Percentiles rank a stretch among this genome's conserved stretches.
phyloP scores from a whole-genome alignment of 768 basidiomycete species.

The Collybiopsis luxurians region DNA sequence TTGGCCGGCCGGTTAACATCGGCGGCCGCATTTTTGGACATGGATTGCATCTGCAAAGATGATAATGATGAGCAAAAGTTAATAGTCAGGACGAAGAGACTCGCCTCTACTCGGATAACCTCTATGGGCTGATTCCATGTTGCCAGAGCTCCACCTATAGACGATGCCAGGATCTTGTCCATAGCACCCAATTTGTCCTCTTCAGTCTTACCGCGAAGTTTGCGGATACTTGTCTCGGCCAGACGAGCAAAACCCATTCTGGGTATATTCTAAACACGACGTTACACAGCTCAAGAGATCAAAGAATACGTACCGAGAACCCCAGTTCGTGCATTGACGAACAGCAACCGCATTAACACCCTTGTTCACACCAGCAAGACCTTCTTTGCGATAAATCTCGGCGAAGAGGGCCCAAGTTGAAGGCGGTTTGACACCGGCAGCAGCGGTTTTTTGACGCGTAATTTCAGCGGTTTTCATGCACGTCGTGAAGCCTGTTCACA shows the following conservation, averaged over 20 bases:
- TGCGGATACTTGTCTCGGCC: slow-evolving; percentile 79
- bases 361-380: slow-evolving; percentile 96
- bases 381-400: slow-evolving; percentile 92
- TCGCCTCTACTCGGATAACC: slow-evolving; percentile 93
- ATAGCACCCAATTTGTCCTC: slow-evolving; percentile 66
- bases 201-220: slow-evolving; percentile 74
- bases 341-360: slow-evolving; percentile 95
- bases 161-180: slow-evolving; percentile 88
- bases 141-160: slow-evolving; percentile 90
- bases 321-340: slow-evolving; percentile 93
- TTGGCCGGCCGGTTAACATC: slow-evolving; percentile 85
- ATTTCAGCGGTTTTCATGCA: slow-evolving; percentile 99
- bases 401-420: slow-evolving; percentile 94
- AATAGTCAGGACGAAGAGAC: neutral
- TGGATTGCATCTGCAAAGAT: slow-evolving; percentile 89
- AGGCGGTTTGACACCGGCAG: slow-evolving; percentile 79
- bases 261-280: too few species aligned
- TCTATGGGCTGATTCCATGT: slow-evolving; percentile 99
- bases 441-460: slow-evolving; percentile 90
- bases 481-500: slow-evolving; percentile 83
- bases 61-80: slow-evolving; percentile 2
- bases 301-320: slow-evolving; percentile 64
- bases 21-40: slow-evolving; percentile 74
- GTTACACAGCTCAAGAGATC: too few species aligned
- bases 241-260: slow-evolving; percentile 97